phyloP scores from a whole-genome alignment of 2,329 filamentous ascomycete species.

The Cladosporium sphaerospermum region DNA sequence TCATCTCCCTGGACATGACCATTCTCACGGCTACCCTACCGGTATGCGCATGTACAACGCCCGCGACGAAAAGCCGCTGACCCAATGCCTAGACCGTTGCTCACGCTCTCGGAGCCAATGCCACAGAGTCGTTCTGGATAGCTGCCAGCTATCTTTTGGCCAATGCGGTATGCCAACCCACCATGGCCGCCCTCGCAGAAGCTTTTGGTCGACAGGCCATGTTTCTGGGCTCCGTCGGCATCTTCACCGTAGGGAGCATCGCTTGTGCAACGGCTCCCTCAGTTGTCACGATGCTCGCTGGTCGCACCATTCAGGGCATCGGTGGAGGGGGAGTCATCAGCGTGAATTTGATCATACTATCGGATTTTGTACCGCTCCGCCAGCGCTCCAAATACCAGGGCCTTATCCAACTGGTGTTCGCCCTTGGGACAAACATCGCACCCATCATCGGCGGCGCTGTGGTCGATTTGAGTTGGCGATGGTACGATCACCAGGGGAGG shows the following conservation, averaged over 20 bases:
- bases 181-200: constrained; percentile 39
- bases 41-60: too few relatives aligned
- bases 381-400: constrained; percentile 20
- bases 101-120: constrained; percentile 30
- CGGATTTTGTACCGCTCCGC: constrained; percentile 33
- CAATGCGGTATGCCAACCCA: constrained; percentile 39
- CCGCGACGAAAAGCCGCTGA: not conserved
- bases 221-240: constrained; percentile 37
- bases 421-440: constrained; percentile 30
- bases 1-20: too few relatives aligned
- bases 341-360: constrained; percentile 38
- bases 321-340: constrained; percentile 42
- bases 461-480: constrained; percentile 23
- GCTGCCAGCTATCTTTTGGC: constrained; percentile 44
- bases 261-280: constrained; percentile 36
- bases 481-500: constrained; percentile 14
- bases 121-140: constrained; percentile 43
- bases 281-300: constrained; percentile 35
- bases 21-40: too few relatives aligned
- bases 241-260: constrained; percentile 44
- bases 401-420: constrained; percentile 24
- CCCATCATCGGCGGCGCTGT: constrained; percentile 30
- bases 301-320: constrained; percentile 41
- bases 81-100: constrained; percentile 16
- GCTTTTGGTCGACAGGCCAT: constrained; percentile 44